phyloP scores from a whole-genome alignment of 2,329 filamentous ascomycete genomes.

The Magnaporthiopsis rhizophila region DNA sequence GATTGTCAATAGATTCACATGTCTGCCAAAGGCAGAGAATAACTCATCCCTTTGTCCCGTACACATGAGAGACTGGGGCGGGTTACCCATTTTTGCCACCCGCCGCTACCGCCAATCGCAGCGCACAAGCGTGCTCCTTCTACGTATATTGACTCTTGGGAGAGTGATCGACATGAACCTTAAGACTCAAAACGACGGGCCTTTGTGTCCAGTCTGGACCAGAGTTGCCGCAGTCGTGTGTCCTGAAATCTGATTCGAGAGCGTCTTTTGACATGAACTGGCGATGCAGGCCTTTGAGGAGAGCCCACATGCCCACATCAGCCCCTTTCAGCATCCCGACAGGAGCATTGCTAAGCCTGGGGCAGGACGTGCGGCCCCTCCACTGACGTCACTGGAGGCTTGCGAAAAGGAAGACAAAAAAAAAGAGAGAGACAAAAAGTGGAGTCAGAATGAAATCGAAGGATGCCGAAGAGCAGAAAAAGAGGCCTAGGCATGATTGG shows the following conservation, averaged over 20 bases:
- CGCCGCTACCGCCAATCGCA: background rate
- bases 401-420: too few relatives aligned
- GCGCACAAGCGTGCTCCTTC: background rate
- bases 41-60: background rate
- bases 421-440: background rate
- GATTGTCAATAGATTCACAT: too few relatives aligned
- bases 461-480: too few relatives aligned
- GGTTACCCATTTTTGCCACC: background rate
- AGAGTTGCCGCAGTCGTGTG: background rate
- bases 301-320: background rate
- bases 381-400: background rate
- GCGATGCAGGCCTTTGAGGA: background rate
- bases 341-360: background rate
- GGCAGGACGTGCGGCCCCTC: background rate
- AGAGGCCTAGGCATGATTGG: background rate
- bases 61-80: too few relatives aligned
- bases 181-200: background rate
- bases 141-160: background rate
- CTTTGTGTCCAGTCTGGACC: background rate
- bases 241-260: background rate
- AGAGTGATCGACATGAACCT: background rate
- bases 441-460: too few relatives aligned
- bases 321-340: background rate
- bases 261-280: background rate
- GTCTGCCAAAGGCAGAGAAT: background rate